Evolutionary conservation across 805 yeast species (phyloP), one percentile per base, ranked within the genome.

Genomic region (Lipomyces lipofer): DNA sequence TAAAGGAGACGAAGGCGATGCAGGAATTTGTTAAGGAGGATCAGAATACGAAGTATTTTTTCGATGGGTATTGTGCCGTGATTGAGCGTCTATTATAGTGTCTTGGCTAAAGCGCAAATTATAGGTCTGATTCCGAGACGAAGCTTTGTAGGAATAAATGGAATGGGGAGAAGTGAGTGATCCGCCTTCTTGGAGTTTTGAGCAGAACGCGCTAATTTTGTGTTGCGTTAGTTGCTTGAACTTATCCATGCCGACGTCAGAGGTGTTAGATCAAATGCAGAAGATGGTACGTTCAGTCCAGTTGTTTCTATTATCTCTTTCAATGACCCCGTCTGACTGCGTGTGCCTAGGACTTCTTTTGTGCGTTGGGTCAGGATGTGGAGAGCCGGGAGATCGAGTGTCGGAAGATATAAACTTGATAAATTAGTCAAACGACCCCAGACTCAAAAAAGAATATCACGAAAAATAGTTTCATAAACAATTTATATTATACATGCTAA

Each of bases 241-340:
- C 9, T 36, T 58, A 10, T 43, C 48, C 10, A 27, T 57, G 21
- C 49, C 62, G 12, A 56, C 62, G 9, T 30, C 43, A 12, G 43
- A 47, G 12, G 50, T 58, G 21, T 54, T 58, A 2, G 51, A 36
- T 17, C 56, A 52, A 40, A 58, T 58, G 62, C 60, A 52, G 30
- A 58, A 56, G 28, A 19, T 56, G 29, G 51, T 47, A 15, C 17
- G 51, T 15, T 25, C 24, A n/a, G n/a, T n/a, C n/a, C n/a, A n/a
- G n/a, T n/a, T n/a, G n/a, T n/a, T n/a, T n/a, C n/a, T n/a, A n/a
- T n/a, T n/a, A n/a, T n/a, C n/a, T n/a, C n/a, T n/a, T n/a, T n/a
- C n/a, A n/a, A n/a, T n/a, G n/a, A n/a, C n/a, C n/a, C n/a, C n/a
- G n/a, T n/a, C n/a, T n/a, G n/a, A n/a, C 32, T 28, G 45, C 17